Evolutionary conservation across 2,329 filamentous ascomycete genomes (phyloP), one percentile per base, ranked within the genome.

Genomic region (Arthrobotrys conoides): DNA sequence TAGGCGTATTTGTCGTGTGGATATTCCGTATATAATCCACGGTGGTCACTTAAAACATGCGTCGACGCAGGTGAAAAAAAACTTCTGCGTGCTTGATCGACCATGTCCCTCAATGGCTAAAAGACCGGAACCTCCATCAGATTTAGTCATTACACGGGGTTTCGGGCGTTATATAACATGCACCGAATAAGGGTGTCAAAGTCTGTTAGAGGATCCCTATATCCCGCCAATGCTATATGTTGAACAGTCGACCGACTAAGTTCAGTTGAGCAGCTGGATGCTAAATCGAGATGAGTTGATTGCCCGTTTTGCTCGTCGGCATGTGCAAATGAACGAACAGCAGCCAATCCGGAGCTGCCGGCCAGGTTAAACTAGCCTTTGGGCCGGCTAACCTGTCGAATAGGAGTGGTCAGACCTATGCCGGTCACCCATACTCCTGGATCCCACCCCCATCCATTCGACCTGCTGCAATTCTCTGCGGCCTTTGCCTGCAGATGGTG

Each of bases 201-300:
- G 30, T 44, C 44, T 66, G 57, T 59, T 64, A 55, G 46, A 53
- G 57, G n/a, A 51, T 71, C 27, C 68, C 53, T 55, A 59, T 71
- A 53, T 44, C 57, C 46, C 36, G 71, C 53, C 65, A 22, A 33
- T 65, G 64, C 38, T 59, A 66, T 57, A 44, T 41, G 48, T 41
- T 66, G 59, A 57, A 69, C 53, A 24, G 49, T 36, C 49, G 59
- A 61, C 53, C 44, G 73, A 48, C 63, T 67, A 71, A 41, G 51
- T 59, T 61, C 44, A 71, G 67, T 77, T 66, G 51, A 77, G 73
- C 57, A 77, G 66, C 68, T 77, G 67, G 49, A 77, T 77, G 73
- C 73, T 61, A 66, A 66, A 63, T 67, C 55, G 48, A 76, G 71
- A 64, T 57, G 55, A 51, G 71, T 59, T 41, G 49, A 77, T 77